Conservation (phyloP, 495 filamentous ascomycete species). For the Pseudomonodictys pantanalensis region DNA sequence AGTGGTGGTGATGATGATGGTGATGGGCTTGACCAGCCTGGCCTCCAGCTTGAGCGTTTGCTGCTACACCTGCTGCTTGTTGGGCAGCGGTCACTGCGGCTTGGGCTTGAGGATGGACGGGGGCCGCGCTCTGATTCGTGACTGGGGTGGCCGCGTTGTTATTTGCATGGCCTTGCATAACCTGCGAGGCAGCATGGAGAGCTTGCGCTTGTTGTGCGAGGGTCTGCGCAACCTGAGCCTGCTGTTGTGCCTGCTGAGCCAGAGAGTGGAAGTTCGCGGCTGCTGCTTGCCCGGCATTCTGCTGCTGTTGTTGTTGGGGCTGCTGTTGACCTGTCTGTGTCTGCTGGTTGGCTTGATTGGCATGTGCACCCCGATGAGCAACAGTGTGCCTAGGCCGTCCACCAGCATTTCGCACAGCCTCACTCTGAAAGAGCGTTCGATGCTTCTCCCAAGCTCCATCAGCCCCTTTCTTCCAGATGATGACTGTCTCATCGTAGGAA, state of each 20-base stretch:
- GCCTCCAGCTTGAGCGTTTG: not conserved
- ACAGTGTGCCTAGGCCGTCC: conserved; percentile 26
- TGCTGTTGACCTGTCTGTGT: conserved; percentile 6
- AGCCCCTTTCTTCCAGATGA: conserved; percentile 84
- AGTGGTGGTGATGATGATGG: conserved; percentile 33
- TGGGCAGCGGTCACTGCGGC: conserved; percentile 11
- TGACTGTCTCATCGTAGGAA: conserved; percentile 91
- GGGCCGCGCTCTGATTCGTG: conserved; percentile 16
- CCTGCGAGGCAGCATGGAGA: conserved; percentile 27
- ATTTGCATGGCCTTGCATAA: conserved; percentile 11
- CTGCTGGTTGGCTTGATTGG: conserved; percentile 2
- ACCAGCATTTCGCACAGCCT: conserved; percentile 51
- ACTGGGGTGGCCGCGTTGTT: conserved; percentile 12
- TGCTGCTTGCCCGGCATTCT: not conserved
- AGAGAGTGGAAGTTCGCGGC: not conserved
- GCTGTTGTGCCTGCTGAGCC: conserved; percentile 1
- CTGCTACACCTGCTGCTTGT: conserved; percentile 6
- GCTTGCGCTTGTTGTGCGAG: conserved; percentile 30
- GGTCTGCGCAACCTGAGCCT: conserved; percentile 7
- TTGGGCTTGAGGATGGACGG: conserved; percentile 11
- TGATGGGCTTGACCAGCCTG: conserved; percentile 26
- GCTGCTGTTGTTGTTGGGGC: conserved; percentile 4
- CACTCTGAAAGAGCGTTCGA: conserved; percentile 67
- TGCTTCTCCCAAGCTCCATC: conserved; percentile 77
- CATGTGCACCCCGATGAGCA: conserved; percentile 13